These are phyloP conservation scores for Prunus kanzakura DNA, from an alignment of 306 rosid species.

Conservation along the genomic window DNA sequence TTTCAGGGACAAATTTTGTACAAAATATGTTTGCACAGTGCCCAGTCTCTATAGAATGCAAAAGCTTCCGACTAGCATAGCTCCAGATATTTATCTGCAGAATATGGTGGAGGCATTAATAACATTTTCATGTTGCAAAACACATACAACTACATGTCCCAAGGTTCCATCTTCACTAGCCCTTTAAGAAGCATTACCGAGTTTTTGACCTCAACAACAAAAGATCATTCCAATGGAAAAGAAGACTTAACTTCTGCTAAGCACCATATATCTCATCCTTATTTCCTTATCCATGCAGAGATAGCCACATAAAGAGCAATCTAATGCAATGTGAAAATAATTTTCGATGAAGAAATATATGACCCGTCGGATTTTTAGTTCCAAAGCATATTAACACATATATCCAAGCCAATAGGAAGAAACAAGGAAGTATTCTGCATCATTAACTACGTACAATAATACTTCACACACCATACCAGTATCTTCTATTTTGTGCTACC, in stretches of 20 bases:
- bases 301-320: background rate
- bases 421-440: background rate
- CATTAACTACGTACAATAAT: background rate
- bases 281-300: background rate
- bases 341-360: background rate
- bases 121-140: slow-evolving; percentile 13
- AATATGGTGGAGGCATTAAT: slow-evolving; percentile 24
- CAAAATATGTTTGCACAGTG: slow-evolving; percentile 93
- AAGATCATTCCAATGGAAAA: background rate
- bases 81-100: slow-evolving; percentile 93
- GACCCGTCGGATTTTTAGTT: background rate
- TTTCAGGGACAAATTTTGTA: slow-evolving; percentile 92
- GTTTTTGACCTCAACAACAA: background rate
- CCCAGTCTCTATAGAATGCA: slow-evolving; percentile 90
- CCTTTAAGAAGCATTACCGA: background rate
- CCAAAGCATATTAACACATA: background rate
- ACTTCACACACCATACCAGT: background rate
- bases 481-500: background rate
- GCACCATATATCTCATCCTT: background rate
- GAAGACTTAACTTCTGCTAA: background rate
- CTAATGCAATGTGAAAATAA: background rate
- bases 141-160: background rate
- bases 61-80: slow-evolving; percentile 54
- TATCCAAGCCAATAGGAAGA: background rate
- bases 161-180: background rate